Conservation (phyloP, 208 protist genomes). For the Trichomonas tenax region DNA sequence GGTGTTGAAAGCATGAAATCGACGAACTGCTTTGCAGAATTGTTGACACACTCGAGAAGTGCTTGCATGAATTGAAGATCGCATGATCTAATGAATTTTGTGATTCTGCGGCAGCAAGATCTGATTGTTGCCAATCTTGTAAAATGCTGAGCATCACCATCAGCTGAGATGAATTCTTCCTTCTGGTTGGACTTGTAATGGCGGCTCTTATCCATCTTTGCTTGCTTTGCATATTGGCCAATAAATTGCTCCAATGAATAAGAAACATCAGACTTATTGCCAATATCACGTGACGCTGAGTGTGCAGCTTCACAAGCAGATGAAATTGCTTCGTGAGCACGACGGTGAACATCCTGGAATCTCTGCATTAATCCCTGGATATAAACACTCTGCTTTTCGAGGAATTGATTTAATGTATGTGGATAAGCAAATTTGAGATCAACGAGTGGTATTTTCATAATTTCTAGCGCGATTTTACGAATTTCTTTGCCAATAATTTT, state of each 20-base stretch:
- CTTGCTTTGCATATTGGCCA: not conserved
- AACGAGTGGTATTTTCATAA: not conserved
- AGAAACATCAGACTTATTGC: not conserved
- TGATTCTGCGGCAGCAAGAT: not conserved
- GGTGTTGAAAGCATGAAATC: not conserved
- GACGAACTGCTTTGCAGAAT: not conserved
- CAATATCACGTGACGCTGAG: not conserved
- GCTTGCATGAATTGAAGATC: constrained; percentile 8
- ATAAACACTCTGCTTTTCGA: not conserved
- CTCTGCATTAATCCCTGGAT: not conserved
- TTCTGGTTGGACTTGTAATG: not conserved
- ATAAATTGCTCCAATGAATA: not conserved
- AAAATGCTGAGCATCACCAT: not conserved
- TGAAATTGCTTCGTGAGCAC: not conserved
- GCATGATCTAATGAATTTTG: not conserved
- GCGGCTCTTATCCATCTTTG: not conserved
- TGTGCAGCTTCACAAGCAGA: not conserved
- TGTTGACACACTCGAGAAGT: not conserved
- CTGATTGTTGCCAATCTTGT: not conserved
- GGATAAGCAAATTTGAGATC: not conserved
- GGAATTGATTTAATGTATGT: not conserved
- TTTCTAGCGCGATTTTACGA: not conserved
- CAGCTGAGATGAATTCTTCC: not conserved
- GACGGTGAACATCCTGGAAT: not conserved
- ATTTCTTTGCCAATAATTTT: not conserved